Base-by-base conservation (phyloP, 2,329 filamentous ascomycete genomes). In the Metarhizium guizhouense region DNA sequence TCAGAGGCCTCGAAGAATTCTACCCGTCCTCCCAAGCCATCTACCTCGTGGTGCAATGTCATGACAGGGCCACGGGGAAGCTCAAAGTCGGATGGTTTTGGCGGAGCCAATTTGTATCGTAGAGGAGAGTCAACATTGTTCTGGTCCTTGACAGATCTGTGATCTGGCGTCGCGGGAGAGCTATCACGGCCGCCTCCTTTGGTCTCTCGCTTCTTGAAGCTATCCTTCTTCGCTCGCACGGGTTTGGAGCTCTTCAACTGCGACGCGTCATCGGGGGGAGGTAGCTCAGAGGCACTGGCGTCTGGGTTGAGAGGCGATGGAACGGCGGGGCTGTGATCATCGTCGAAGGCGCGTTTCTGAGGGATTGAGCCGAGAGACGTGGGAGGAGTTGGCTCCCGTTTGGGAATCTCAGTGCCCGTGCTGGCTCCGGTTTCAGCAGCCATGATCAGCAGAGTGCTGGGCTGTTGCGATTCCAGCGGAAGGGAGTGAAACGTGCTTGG, bases 271-370 rank as follows among this genome's bases (percentile, higher is more conserved):
- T 80, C 77, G 13, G 69, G 67, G 14, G 68, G 64, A 25, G 70
- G 69, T 3, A 69, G 63, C 54, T 73, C 74, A 47, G 66, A 66
- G 10, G 67, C 62, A 58, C 67, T 81, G 59, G 78, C 76, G 49
- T 86, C 83, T 50, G 85, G 84, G 63, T 91, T 91, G 59, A 92
- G 79, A 32, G 87, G 87, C 11, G 88, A 92, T 3, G 87, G 83
- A 2, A 90, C 77, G 13, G 84, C 78, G 4, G 88, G 87, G 58
- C 79, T 79, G 69, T 91, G 84, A 65, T 83, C 83, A 63, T 88
- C 86, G 58, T 88, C 85, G 34, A 87, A 76, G 25, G 76, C 73
- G 57, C 85, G 83, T 64, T 88, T 88, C 65, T 86, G 79, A 3
- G 84, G 82, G 29, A 86, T 72, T 10, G 76, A 76, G 52, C 77